Evolutionary conservation across 192 early-diverging fungal species (phyloP).

Genomic region (Coemansia sp.): DNA sequence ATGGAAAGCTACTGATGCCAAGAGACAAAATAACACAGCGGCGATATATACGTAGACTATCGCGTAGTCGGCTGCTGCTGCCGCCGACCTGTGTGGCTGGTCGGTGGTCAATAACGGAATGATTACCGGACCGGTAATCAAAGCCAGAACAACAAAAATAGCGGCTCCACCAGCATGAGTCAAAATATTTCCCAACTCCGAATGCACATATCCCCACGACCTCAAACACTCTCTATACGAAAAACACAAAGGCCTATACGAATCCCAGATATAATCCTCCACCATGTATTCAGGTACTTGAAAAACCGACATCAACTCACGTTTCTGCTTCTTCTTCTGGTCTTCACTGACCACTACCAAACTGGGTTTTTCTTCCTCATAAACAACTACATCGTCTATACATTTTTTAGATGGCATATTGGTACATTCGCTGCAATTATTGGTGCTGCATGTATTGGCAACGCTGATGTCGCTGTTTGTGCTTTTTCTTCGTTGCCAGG

Average conservation of each 20-base stretch:
- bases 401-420: neutral
- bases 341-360: conserved; percentile 8
- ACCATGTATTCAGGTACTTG: conserved; percentile 71
- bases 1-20: conserved; percentile 78
- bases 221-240: conserved; percentile 72
- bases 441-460: neutral
- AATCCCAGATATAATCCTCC: conserved; percentile 76
- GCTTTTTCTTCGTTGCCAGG: neutral
- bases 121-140: conserved; percentile 45
- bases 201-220: conserved; percentile 82
- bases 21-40: conserved; percentile 77
- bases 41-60: conserved; percentile 75
- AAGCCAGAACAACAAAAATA: conserved; percentile 58
- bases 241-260: conserved; percentile 73
- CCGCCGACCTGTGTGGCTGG: conserved; percentile 4
- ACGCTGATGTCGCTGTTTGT: neutral
- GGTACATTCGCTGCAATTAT: neutral
- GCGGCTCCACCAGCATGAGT: conserved; percentile 74
- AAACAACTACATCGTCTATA: neutral
- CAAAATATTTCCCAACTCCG: conserved; percentile 91
- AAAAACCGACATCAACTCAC: conserved; percentile 44
- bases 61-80: conserved; percentile 59
- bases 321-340: neutral
- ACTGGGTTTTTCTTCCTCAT: neutral
- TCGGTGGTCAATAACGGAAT: conserved; percentile 17